phyloP scores from a whole-genome alignment of 306 rosid species.

The Corylus heterophylla region DNA sequence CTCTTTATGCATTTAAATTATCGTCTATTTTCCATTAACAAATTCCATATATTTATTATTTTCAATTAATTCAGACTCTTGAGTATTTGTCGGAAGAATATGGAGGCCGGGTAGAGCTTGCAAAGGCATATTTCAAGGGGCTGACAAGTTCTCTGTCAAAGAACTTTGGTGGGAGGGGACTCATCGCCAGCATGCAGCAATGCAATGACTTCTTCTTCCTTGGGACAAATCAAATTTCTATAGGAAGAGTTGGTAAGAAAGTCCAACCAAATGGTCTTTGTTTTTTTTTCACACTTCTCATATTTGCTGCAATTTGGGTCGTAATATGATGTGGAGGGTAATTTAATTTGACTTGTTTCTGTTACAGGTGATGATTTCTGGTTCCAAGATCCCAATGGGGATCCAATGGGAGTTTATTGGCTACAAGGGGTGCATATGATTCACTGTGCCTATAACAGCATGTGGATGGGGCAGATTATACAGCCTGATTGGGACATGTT shows the following conservation, averaged over 20 bases:
- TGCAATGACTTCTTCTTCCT: conserved; percentile 94
- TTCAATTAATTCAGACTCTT: conserved; percentile 41
- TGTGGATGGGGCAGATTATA: conserved; percentile 95
- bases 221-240: conserved; percentile 66
- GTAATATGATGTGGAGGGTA: too few relatives aligned
- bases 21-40: neutral
- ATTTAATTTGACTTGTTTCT: neutral
- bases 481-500: conserved; percentile 99
- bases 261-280: neutral
- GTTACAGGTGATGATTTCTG: conserved; percentile 87
- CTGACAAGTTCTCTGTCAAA: conserved; percentile 57
- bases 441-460: conserved; percentile 83
- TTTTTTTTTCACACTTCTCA: neutral
- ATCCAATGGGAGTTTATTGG: conserved; percentile 87
- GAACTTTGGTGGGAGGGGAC: conserved; percentile 76
- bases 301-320: too few relatives aligned
- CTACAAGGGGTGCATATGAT: conserved; percentile 91
- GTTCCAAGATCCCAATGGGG: conserved; percentile 89
- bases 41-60: neutral
- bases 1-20: neutral
- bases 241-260: conserved; percentile 76
- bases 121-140: conserved; percentile 71
- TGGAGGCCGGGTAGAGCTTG: conserved; percentile 86
- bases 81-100: conserved; percentile 70
- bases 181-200: conserved; percentile 91